Conservation (phyloP, 164 flowering plant species). For the Stephania cephalantha region DNA sequence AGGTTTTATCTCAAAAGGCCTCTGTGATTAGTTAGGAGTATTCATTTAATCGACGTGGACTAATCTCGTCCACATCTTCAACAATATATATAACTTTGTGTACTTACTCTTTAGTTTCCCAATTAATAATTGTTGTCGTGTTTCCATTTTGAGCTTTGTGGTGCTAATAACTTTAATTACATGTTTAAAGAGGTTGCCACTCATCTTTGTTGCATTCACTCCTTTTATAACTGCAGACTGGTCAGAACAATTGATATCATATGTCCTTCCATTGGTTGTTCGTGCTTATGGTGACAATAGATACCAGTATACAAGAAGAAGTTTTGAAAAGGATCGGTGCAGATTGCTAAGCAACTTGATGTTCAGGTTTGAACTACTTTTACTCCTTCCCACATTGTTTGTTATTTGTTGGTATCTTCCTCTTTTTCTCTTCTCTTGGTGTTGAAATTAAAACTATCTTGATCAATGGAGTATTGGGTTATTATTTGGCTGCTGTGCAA, state of each 20-base stretch:
- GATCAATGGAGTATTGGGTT: not conserved
- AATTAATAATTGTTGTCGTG: not conserved
- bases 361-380: constrained; percentile 43
- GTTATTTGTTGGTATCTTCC: not conserved
- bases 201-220: constrained; percentile 3
- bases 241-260: constrained; percentile 69
- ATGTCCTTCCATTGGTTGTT: constrained; percentile 80
- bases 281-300: constrained; percentile 91
- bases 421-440: not conserved
- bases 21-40: too few species aligned
- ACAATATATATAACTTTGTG: too few species aligned
- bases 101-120: not conserved
- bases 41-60: too few species aligned
- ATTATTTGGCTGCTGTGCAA: not conserved
- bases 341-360: constrained; percentile 80
- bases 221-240: constrained; percentile 43
- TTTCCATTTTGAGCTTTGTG: not conserved
- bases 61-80: too few species aligned
- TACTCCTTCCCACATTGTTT: not conserved
- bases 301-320: constrained; percentile 95
- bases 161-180: not conserved
- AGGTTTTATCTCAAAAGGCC: too few species aligned
- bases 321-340: constrained; percentile 59
- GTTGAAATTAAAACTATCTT: not conserved
- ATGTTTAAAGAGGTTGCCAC: not conserved